A percentile compares a stretch with the other conserved stretches of the same genome.
These are phyloP conservation scores for Aspergillus affinis DNA, from an alignment of 495 filamentous ascomycete genomes.

Conservation along the genomic window DNA sequence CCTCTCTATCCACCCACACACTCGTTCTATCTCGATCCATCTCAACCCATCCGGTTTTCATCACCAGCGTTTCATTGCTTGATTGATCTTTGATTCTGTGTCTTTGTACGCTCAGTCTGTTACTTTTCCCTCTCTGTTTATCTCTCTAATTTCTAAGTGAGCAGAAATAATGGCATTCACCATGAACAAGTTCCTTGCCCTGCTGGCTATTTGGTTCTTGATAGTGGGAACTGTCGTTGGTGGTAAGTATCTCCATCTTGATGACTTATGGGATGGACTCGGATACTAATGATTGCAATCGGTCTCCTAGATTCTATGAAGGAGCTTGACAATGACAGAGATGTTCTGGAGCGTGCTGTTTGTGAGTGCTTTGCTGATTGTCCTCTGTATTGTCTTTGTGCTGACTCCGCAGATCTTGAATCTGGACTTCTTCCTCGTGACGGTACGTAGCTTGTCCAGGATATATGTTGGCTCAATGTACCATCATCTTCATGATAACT, in stretches of 20 bases:
- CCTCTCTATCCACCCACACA: constrained; percentile 1
- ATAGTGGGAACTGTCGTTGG: constrained; percentile 3
- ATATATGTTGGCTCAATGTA: constrained; percentile 4
- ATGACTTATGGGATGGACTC: neutral
- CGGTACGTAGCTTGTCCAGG: neutral
- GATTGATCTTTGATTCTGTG: neutral
- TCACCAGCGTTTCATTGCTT: neutral
- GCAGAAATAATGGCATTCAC: constrained; percentile 1
- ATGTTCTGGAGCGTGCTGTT: neutral
- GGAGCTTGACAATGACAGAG: constrained; percentile 1
- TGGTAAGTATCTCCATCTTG: constrained; percentile 9
- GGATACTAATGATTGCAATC: neutral
- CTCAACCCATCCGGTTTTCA: constrained; percentile 4
- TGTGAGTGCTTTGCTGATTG: constrained; percentile 4
- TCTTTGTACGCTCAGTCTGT: neutral
- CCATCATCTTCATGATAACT: neutral
- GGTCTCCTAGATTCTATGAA: constrained; percentile 4
- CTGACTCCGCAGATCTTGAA: neutral
- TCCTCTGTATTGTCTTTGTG: neutral
- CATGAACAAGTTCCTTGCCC: constrained; percentile 7
- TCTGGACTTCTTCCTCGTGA: neutral
- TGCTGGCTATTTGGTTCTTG: constrained; percentile 18
- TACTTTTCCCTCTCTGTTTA: neutral
- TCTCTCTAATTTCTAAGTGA: neutral
- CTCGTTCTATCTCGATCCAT: constrained; percentile 8